phyloP scores from a whole-genome alignment of 2,329 filamentous ascomycete species.

The Ophiostoma novo-ulmi region DNA sequence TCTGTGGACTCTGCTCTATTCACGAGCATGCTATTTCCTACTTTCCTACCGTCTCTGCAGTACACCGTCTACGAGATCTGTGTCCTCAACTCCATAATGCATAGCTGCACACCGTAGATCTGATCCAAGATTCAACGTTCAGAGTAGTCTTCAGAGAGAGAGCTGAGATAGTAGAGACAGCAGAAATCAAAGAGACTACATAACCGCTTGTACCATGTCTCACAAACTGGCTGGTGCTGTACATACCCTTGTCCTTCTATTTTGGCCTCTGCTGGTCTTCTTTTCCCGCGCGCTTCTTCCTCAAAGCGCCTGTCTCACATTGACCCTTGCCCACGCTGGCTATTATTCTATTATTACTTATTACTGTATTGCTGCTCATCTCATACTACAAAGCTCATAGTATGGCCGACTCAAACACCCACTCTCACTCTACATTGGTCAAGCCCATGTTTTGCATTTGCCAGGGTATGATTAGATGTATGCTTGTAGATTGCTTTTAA shows the following conservation, averaged over 20 bases:
- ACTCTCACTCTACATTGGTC: conserved; percentile 9
- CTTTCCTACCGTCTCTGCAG: not conserved
- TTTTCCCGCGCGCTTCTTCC: conserved; percentile 12
- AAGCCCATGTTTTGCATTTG: not conserved
- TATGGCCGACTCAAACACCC: not conserved
- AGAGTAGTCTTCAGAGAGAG: not conserved
- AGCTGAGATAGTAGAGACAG: too few species aligned
- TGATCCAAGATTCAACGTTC: not conserved
- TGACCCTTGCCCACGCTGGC: too few species aligned
- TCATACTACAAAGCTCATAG: not conserved
- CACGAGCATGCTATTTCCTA: too few species aligned
- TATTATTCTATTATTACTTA: too few species aligned
- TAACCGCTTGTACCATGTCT: conserved; percentile 10
- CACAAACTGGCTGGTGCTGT: conserved; percentile 5
- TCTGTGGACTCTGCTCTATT: not conserved
- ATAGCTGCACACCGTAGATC: not conserved
- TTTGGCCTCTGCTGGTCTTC: not conserved
- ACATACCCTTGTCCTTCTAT: not conserved
- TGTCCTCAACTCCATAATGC: not conserved
- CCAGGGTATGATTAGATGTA: not conserved
- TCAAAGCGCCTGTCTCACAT: not conserved
- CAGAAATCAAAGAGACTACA: not conserved
- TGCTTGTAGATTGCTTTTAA: not conserved
- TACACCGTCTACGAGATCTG: not conserved
- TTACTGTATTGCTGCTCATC: too few species aligned